These are phyloP conservation scores for Orychophragmus violaceus DNA, from an alignment of 345 rosid species.

Conservation along the genomic window DNA sequence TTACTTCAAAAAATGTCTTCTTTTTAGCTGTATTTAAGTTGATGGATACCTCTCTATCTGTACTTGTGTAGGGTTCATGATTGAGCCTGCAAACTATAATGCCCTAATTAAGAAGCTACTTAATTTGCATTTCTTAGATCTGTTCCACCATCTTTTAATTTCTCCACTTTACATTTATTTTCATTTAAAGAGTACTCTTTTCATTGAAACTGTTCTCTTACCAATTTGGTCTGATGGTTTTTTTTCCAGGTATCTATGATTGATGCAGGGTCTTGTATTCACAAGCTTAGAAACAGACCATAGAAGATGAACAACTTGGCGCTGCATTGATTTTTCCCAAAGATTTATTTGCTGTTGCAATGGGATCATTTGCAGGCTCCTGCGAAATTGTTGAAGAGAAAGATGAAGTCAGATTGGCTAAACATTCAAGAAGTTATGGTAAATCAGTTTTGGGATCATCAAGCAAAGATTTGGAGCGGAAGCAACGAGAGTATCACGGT, in stretches of 20 bases:
- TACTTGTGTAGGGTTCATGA: conserved; percentile 24
- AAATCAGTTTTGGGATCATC: conserved; percentile 39
- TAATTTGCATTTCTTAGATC: conserved; percentile 10
- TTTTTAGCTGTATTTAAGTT: conserved; percentile 5
- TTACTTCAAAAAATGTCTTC: not conserved
- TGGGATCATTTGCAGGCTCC: conserved; percentile 70
- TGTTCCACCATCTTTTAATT: not conserved
- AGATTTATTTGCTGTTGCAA: conserved; percentile 13
- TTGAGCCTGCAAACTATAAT: conserved; percentile 6
- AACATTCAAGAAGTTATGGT: conserved; percentile 39
- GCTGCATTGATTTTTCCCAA: not conserved
- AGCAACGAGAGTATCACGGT: conserved; percentile 47
- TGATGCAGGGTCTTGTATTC: not conserved
- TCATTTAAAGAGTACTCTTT: not conserved
- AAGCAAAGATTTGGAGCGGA: conserved; percentile 44
- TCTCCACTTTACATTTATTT: not conserved
- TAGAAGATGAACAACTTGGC: not conserved
- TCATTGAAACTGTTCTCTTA: not conserved
- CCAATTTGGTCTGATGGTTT: too few species aligned
- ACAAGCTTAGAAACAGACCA: not conserved
- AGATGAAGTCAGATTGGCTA: conserved; percentile 40
- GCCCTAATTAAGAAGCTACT: conserved; percentile 5
- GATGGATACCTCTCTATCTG: conserved; percentile 1
- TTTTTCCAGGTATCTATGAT: conserved; percentile 3
- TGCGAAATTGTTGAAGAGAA: conserved; percentile 84